Evolutionary conservation across 306 rosid genomes (phyloP), one percentile per base, ranked within the genome.

Genomic region (Hippophae gyantsensis): DNA sequence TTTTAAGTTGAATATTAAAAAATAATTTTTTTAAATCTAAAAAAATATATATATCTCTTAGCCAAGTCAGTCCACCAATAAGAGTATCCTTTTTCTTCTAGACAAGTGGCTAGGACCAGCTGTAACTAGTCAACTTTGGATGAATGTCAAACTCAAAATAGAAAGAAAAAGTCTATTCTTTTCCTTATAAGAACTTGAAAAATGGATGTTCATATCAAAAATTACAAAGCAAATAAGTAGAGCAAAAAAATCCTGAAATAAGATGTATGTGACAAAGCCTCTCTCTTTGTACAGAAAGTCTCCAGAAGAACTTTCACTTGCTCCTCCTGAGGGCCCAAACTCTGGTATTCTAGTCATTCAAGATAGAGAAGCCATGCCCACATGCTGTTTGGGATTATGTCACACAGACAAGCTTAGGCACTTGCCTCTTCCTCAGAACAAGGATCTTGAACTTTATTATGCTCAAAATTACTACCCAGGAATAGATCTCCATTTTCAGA

Each of bases 391-490:
- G 38, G 89, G 87, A n/a, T 52, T 81, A 12, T 69, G 76, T 50
- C 50, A 68, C 48, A 63, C 14, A 53, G 65, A 63, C 48, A 69
- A 63, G 54, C 66, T 86, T 43, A 66, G 70, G 58, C 64, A 12
- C 2, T 74, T 84, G 44, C 97, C 95, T 48, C 74, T 89, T 49
- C 95, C 87, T 61, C 97, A 89, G 75, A 80, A 84, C 67, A 50
- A 56, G 70, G 48, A 70, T 9, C 74, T 79, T 49, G 82, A 89
- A 69, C 52, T 83, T 59, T 80, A 65, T 61, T 86, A 79, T 52
- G 60, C 81, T 13, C 55, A 79, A 13, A 85, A 87, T 7, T 48
- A 63, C 11, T 6, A 13, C 9, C 67, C 63, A 2, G 63, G 8
- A n/a, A 47, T 60, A 27, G 47, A 52, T 12, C 47, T 57, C 13